Percentiles rank a stretch among this genome's conserved stretches.
phyloP scores from a whole-genome alignment of 495 filamentous ascomycete genomes.

The Penicillium roqueforti region DNA sequence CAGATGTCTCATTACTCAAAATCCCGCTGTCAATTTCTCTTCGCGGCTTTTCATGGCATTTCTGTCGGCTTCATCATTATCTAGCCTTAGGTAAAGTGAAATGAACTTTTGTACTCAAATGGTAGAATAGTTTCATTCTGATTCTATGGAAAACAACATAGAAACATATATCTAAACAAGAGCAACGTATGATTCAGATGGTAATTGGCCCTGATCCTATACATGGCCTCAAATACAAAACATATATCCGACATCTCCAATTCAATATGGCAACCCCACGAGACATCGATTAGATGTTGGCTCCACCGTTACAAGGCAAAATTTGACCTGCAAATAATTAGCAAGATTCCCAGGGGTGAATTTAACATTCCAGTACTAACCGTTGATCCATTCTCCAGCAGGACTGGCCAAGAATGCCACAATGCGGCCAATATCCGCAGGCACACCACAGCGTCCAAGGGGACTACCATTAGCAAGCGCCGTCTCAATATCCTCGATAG shows the following conservation, averaged over 20 bases:
- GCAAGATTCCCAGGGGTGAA: not conserved
- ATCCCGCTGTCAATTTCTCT: not conserved
- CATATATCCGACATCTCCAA: not conserved
- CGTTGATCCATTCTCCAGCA: conserved; percentile 61
- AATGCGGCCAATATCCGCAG: conserved; percentile 56
- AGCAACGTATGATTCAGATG: not conserved
- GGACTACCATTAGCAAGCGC: conserved; percentile 42
- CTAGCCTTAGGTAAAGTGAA: not conserved
- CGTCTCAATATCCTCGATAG: conserved; percentile 40
- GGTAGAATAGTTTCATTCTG: not conserved
- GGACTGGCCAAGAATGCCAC: conserved; percentile 52
- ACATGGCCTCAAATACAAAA: not conserved
- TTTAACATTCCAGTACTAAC: conserved; percentile 32
- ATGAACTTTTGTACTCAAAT: not conserved
- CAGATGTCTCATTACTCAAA: not conserved
- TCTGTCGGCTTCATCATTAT: not conserved
- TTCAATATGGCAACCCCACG: not conserved
- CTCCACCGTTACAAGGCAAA: conserved; percentile 33
- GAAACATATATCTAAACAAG: too few relatives aligned
- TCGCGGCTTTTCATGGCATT: not conserved
- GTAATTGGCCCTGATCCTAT: not conserved
- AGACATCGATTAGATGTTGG: conserved; percentile 24
- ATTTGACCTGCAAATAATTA: conserved; percentile 26
- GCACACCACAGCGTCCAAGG: conserved; percentile 50
- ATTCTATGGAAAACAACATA: not conserved